Evolutionary conservation across 1,139 yeast genomes (phyloP).

Genomic region (Lodderomyces jiufengensis): DNA sequence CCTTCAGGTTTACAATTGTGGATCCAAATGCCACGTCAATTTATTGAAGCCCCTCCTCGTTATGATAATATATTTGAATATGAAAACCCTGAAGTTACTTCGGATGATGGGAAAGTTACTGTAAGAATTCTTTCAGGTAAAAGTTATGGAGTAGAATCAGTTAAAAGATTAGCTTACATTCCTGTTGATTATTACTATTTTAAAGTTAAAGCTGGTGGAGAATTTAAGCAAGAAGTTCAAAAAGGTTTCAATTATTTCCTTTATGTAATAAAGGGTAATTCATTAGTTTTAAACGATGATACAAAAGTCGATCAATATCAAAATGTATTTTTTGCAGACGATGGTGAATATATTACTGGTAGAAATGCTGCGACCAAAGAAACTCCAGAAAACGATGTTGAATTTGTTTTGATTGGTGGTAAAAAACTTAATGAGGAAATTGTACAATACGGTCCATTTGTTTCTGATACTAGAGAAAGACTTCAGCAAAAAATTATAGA

Average conservation of each 20-base stretch:
- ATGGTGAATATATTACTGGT: slow-evolving; percentile 58
- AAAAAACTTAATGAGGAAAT: slow-evolving; percentile 70
- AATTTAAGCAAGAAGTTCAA: slow-evolving; percentile 60
- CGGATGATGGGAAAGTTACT: slow-evolving; percentile 63
- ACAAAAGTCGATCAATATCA: slow-evolving; percentile 43
- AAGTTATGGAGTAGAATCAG: slow-evolving; percentile 70
- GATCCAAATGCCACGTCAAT: slow-evolving; percentile 79
- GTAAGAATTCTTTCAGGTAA: slow-evolving; percentile 78
- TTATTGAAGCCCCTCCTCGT: slow-evolving; percentile 70
- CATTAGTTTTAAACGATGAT: slow-evolving; percentile 45
- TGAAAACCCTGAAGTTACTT: slow-evolving; percentile 64
- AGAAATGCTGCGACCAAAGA: slow-evolving; percentile 33
- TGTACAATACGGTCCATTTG: slow-evolving; percentile 90
- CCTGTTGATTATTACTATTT: slow-evolving; percentile 77
- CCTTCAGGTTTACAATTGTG: slow-evolving; percentile 78
- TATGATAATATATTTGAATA: slow-evolving; percentile 72
- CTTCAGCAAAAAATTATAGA: slow-evolving; percentile 68
- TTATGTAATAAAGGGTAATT: slow-evolving; percentile 63
- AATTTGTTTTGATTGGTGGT: slow-evolving; percentile 75
- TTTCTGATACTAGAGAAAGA: slow-evolving; percentile 60
- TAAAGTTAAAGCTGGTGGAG: slow-evolving; percentile 65
- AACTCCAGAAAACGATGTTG: slow-evolving; percentile 29
- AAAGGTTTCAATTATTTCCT: slow-evolving; percentile 67
- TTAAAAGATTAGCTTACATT: slow-evolving; percentile 76
- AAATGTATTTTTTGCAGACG: slow-evolving; percentile 61